Conservation (phyloP, 2,329 filamentous ascomycete genomes). For the Nemania bipapillata region DNA sequence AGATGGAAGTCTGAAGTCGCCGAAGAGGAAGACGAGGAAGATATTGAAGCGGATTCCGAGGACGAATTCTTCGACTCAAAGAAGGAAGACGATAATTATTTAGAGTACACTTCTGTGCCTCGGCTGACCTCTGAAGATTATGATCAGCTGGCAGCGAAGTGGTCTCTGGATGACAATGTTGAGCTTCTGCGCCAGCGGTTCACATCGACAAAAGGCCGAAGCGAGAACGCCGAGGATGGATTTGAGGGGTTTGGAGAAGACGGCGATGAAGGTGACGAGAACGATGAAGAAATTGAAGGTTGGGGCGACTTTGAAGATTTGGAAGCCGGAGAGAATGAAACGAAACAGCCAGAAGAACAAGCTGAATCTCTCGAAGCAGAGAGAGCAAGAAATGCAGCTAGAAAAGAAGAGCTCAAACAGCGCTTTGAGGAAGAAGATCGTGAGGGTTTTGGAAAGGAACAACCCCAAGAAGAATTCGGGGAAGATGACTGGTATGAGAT, state of each 20-base stretch:
- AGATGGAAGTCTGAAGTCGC: constrained; percentile 79
- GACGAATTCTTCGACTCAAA: constrained; percentile 74
- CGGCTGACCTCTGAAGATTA: constrained; percentile 71
- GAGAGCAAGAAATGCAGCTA: constrained; percentile 86
- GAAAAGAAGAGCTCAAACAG: constrained; percentile 93
- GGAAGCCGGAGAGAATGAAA: constrained; percentile 76
- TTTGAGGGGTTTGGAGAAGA: constrained; percentile 67
- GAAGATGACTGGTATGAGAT: constrained; percentile 98
- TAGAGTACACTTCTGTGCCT: constrained; percentile 83
- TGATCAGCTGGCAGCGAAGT: constrained; percentile 82
- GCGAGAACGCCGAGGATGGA: constrained; percentile 62
- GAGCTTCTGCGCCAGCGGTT: constrained; percentile 80
- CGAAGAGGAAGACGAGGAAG: constrained; percentile 67
- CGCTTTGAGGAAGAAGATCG: constrained; percentile 97
- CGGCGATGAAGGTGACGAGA: constrained; percentile 72
- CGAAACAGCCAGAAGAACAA: constrained; percentile 56
- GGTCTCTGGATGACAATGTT: constrained; percentile 81
- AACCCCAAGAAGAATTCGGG: constrained; percentile 79
- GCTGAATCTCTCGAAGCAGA: constrained; percentile 79
- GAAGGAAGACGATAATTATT: constrained; percentile 73
- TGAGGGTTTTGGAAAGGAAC: constrained; percentile 84
- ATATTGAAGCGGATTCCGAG: constrained; percentile 67
- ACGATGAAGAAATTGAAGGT: constrained; percentile 37
- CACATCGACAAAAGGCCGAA: constrained; percentile 71
- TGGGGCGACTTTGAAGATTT: constrained; percentile 83